These are phyloP conservation scores for Bipolaris gigantea DNA, from an alignment of 2,329 filamentous ascomycete species.

Conservation along the genomic window DNA sequence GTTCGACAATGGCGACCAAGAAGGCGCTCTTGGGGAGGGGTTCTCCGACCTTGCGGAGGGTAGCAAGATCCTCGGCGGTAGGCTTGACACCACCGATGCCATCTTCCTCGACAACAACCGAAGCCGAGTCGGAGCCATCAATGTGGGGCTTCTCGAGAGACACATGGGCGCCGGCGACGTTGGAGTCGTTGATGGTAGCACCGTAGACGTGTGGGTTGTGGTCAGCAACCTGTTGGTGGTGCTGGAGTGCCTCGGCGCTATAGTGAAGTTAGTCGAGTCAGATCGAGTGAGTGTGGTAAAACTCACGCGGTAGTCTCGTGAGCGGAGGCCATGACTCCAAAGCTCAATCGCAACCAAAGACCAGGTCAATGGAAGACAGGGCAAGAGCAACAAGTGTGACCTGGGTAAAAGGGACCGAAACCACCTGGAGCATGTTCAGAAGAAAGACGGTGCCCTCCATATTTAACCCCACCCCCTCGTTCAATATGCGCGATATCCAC, in stretches of 20 bases:
- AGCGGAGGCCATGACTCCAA: constrained; percentile 28
- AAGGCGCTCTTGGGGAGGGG: constrained; percentile 52
- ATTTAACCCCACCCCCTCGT: constrained; percentile 28
- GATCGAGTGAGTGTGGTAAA: background rate
- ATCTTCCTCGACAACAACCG: constrained; percentile 30
- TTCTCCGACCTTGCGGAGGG: constrained; percentile 52
- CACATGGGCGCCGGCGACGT: constrained; percentile 20
- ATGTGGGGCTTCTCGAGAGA: constrained; percentile 23
- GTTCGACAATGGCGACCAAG: constrained; percentile 53
- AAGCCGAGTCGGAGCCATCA: constrained; percentile 17
- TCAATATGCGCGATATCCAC: constrained; percentile 5
- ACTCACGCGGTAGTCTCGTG: constrained; percentile 38
- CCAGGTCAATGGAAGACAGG: constrained; percentile 12
- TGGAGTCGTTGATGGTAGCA: constrained; percentile 26
- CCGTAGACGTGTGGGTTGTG: constrained; percentile 35
- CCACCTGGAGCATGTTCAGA: constrained; percentile 13
- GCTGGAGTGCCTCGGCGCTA: constrained; percentile 38
- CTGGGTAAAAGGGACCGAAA: constrained; percentile 10
- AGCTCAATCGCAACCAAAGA: constrained; percentile 14
- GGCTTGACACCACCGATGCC: constrained; percentile 43
- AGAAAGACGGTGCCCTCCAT: constrained; percentile 21
- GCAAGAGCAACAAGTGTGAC: constrained; percentile 6
- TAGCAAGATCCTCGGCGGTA: constrained; percentile 48
- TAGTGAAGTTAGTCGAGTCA: constrained; percentile 4
- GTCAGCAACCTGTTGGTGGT: constrained; percentile 34